phyloP scores from a whole-genome alignment of 106 monocot genomes.

The Dendrobium officinale region DNA sequence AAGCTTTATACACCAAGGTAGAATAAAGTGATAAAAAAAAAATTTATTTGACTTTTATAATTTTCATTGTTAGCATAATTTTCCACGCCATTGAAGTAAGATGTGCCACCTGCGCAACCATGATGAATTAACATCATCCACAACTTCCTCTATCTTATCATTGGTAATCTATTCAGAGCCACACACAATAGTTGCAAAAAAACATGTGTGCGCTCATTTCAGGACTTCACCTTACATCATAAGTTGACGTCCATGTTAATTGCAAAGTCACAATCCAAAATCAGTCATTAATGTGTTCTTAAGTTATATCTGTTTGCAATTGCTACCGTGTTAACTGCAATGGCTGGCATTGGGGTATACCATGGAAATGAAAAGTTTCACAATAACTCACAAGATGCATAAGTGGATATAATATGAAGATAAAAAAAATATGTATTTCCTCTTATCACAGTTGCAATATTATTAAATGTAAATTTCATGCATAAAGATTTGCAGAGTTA shows the following conservation, averaged over 20 bases:
- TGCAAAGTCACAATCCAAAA: background rate
- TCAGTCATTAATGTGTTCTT: background rate
- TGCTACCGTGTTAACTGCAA: background rate
- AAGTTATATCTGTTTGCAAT: background rate
- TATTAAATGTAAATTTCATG: no score
- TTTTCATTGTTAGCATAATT: background rate
- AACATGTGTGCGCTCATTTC: background rate
- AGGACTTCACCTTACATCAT: background rate
- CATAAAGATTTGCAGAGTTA: no score
- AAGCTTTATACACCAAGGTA: background rate
- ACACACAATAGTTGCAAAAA: background rate
- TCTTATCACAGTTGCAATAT: no score
- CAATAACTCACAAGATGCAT: no score
- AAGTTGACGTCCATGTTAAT: background rate
- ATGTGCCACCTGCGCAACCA: no score
- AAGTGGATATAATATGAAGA: no score
- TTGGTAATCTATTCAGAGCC: background rate
- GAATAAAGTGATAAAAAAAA: background rate
- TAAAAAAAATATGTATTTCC: no score
- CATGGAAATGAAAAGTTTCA: no score
- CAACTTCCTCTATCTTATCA: background rate
- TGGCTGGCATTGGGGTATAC: no score
- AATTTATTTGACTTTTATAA: background rate
- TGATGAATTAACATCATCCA: background rate
- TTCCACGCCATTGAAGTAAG: background rate